Evolutionary conservation across 2,329 filamentous ascomycete genomes (phyloP).

Genomic region (Fusarium sp.): DNA sequence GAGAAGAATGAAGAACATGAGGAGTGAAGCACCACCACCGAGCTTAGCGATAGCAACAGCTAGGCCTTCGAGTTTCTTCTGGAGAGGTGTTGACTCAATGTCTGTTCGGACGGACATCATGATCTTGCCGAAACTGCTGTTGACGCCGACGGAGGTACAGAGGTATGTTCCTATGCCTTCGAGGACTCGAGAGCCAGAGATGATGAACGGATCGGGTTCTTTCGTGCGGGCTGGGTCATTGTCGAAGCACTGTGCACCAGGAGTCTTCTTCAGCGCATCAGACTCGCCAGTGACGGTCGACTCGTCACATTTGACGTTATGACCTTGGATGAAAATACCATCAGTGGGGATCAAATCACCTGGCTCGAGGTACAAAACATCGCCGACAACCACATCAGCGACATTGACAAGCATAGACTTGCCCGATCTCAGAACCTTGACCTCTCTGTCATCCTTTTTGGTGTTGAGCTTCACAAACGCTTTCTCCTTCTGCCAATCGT

Average conservation of each 20-base stretch:
- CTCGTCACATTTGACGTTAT: constrained; percentile 29
- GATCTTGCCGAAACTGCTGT: constrained; percentile 81
- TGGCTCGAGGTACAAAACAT: constrained; percentile 23
- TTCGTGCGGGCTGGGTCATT: constrained; percentile 76
- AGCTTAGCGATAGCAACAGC: constrained; percentile 83
- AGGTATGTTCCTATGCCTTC: constrained; percentile 79
- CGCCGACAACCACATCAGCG: constrained; percentile 14
- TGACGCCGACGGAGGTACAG: constrained; percentile 78
- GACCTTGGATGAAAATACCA: constrained; percentile 24
- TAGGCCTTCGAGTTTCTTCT: constrained; percentile 79
- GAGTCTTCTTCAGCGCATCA: constrained; percentile 76
- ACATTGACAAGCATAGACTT: constrained; percentile 24
- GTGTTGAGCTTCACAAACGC: constrained; percentile 31
- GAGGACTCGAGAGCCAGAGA: constrained; percentile 85
- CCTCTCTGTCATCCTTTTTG: constrained; percentile 27
- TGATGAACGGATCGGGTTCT: constrained; percentile 86
- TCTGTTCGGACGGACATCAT: constrained; percentile 80
- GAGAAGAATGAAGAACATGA: constrained; percentile 86
- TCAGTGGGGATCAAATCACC: constrained; percentile 25
- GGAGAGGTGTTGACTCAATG: constrained; percentile 80
- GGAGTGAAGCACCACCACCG: constrained; percentile 79
- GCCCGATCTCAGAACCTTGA: constrained; percentile 26
- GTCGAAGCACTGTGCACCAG: constrained; percentile 75
- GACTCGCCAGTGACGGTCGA: constrained; percentile 76
- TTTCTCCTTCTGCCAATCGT: constrained; percentile 30